A percentile compares a stretch with the other conserved stretches of the same genome.
Conservation (phyloP, 345 rosid species). For the Turritis glabra region DNA sequence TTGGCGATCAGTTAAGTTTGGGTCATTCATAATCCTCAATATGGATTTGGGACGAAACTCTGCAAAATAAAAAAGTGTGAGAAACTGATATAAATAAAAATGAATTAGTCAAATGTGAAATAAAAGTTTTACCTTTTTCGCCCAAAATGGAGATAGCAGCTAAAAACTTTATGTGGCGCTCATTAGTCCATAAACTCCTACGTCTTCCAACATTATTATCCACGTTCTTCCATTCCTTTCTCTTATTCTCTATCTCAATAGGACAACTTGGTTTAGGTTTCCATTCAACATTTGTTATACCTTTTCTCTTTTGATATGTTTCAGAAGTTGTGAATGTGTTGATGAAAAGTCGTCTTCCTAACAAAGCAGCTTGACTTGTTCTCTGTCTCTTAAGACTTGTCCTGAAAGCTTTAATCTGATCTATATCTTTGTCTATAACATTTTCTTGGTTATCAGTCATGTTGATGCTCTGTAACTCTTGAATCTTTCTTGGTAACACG, state of each 20-base stretch:
- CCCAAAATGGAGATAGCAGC: slow-evolving; percentile 46
- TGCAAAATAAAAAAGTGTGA: background rate
- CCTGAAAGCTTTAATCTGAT: background rate
- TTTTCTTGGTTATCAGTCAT: background rate
- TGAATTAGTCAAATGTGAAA: background rate
- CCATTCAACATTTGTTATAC: background rate
- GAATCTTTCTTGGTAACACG: background rate
- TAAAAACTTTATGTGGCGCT: slow-evolving; percentile 49
- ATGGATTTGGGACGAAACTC: slow-evolving; percentile 52
- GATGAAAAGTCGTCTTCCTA: background rate
- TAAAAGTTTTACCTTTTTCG: slow-evolving; percentile 27
- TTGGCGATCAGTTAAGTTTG: slow-evolving; percentile 48
- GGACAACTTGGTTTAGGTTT: background rate
- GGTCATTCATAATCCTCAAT: slow-evolving; percentile 46
- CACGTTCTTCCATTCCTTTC: background rate
- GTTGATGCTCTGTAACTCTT: background rate
- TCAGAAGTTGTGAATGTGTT: background rate
- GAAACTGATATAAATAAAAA: background rate
- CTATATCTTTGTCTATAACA: background rate
- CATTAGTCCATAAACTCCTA: slow-evolving; percentile 37
- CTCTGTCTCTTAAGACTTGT: background rate
- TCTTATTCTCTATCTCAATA: background rate
- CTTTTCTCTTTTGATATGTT: background rate
- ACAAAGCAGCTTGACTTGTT: background rate
- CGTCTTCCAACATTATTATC: background rate